phyloP scores from a whole-genome alignment of 1,284 basidiomycete species.

The Mycosarcoma mackinlayi region DNA sequence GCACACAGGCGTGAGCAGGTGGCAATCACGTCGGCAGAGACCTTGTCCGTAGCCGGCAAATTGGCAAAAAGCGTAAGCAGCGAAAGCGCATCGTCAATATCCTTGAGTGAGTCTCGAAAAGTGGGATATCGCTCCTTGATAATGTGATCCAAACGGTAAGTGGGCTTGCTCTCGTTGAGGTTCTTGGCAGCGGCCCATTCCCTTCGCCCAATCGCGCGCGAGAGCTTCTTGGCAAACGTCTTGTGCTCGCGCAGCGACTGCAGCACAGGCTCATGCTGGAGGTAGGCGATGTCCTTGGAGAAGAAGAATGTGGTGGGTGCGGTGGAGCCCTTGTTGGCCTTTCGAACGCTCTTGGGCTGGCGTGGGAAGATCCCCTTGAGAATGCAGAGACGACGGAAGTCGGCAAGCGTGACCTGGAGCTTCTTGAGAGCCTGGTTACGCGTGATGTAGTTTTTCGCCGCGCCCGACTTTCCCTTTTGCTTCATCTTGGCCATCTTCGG shows the following conservation, averaged over 20 bases:
- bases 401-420: slow-evolving; percentile 94
- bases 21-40: slow-evolving; percentile 85
- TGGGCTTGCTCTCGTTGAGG: slow-evolving; percentile 83
- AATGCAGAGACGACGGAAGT: slow-evolving; percentile 97
- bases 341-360: slow-evolving; percentile 90
- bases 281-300: slow-evolving; percentile 96
- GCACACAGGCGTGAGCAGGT: slow-evolving; percentile 83
- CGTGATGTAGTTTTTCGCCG: slow-evolving; percentile 80
- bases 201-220: slow-evolving; percentile 88
- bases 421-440: slow-evolving; percentile 76
- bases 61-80: slow-evolving; percentile 87
- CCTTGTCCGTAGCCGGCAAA: slow-evolving; percentile 74
- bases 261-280: slow-evolving; percentile 96
- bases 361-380: slow-evolving; percentile 99
- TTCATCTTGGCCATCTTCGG: slow-evolving; percentile 84
- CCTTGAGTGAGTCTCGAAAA: slow-evolving; percentile 92
- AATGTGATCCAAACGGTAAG: slow-evolving; percentile 83
- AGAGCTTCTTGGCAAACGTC: slow-evolving; percentile 96
- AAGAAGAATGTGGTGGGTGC: slow-evolving; percentile 99
- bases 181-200: slow-evolving; percentile 97
- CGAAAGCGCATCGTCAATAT: slow-evolving; percentile 96
- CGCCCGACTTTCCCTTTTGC: slow-evolving; percentile 78
- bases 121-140: slow-evolving; percentile 99
- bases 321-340: slow-evolving; percentile 96
- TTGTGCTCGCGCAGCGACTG: slow-evolving; percentile 96